Evolutionary conservation across 352 stramenopile species (phyloP), one percentile per base, ranked within the genome.

Genomic region (Pythium vanterpoolii): DNA sequence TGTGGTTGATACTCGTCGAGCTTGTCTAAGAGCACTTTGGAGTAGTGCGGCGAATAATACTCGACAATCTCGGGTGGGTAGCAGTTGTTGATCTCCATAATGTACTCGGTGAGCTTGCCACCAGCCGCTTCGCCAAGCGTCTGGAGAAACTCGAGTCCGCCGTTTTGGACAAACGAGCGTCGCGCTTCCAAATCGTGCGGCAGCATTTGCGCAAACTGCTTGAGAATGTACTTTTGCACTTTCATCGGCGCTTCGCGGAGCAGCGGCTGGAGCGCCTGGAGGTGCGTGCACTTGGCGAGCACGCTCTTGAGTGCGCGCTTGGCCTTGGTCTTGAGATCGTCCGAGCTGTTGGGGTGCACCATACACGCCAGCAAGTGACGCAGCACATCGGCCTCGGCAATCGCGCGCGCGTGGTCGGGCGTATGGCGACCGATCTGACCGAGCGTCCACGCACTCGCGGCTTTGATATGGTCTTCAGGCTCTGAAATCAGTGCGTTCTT

Each of bases 11-110:
- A 98, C 56, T 98, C 95, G 56, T 98, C 95, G 38, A 98, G 84
- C 70, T 98, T 98, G 68, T 98, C 88, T 19, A 98, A 74, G n/a
- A 98, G 77, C 49, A 89, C 95, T 75, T 98, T 98, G 55, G 88
- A 96, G 74, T 98, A 98, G 64, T 98, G 96, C 26, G 93, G 92
- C 54, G 89, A 97, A 75, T 98, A 98, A 68, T 98, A 98, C 73
- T 98, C 90, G 47, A 98, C 94, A 49, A 98, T 97, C 66, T 98
- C 95, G 0, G 91, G 90, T 18, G 95, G 95, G 69, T 98, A 98
- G 73, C 92, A 98, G 50, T 91, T 96, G 80, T 98, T 98, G 76
- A 98, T 98, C 60, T 96, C 84, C 59, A 94, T 71, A 58, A 98
- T 98, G 73, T 96, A 97, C 67, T 98, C 92, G 7, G 86, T 95